Percentiles rank a stretch among this genome's conserved stretches.
Conservation (phyloP, 345 rosid genomes). For the Cardamine occulta region DNA sequence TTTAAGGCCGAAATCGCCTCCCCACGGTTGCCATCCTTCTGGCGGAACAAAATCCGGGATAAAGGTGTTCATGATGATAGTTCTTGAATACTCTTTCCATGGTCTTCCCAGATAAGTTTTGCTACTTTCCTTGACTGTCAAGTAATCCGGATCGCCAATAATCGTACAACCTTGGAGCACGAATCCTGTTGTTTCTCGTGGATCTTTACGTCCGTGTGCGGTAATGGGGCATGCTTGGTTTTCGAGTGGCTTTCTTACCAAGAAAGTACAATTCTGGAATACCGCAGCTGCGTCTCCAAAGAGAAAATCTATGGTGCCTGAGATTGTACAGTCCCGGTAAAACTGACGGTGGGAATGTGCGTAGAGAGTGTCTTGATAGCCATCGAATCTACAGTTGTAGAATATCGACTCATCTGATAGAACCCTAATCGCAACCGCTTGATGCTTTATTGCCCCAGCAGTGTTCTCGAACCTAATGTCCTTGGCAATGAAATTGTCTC, state of each 20-base stretch:
- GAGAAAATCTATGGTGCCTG: conserved; percentile 82
- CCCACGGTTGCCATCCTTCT: conserved; percentile 77
- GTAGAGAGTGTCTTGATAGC: conserved; percentile 77
- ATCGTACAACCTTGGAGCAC: conserved; percentile 78
- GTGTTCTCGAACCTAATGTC: conserved; percentile 76
- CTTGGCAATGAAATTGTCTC: conserved; percentile 61
- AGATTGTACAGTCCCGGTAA: conserved; percentile 78
- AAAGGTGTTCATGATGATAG: conserved; percentile 67
- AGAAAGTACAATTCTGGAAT: conserved; percentile 71
- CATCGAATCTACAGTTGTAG: conserved; percentile 76
- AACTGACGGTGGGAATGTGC: conserved; percentile 78
- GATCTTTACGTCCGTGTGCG: conserved; percentile 61
- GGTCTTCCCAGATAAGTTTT: conserved; percentile 77
- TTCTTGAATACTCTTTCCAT: conserved; percentile 59
- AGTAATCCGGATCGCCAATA: conserved; percentile 49
- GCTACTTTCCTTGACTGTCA: conserved; percentile 40
- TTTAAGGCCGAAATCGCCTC: conserved; percentile 48
- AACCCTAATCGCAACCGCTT: conserved; percentile 78
- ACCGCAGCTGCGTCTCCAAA: conserved; percentile 69
- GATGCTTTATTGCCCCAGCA: conserved; percentile 70
- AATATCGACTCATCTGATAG: conserved; percentile 61
- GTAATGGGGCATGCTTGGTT: conserved; percentile 63
- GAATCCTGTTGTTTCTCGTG: conserved; percentile 51
- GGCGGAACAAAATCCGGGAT: conserved; percentile 62
- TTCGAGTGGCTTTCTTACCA: conserved; percentile 55